A percentile compares a stretch with the other conserved stretches of the same genome.
These are phyloP conservation scores for Penicillium samsonianum DNA, from an alignment of 495 filamentous ascomycete genomes.

Conservation along the genomic window DNA sequence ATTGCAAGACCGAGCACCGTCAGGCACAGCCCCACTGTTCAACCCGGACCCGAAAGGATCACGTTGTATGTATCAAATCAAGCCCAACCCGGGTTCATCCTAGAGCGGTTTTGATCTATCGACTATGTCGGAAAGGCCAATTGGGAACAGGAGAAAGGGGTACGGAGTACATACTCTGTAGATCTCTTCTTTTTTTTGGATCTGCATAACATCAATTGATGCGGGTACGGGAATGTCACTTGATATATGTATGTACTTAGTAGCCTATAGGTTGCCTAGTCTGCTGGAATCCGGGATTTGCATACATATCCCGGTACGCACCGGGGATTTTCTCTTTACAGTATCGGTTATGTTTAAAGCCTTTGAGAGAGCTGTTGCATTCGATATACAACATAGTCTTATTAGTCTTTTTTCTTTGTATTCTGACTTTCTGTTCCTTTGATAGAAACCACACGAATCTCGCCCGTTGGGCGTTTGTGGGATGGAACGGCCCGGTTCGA, in stretches of 20 bases:
- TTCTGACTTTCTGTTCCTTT: not conserved
- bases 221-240: conserved; percentile 1
- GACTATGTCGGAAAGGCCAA: not conserved
- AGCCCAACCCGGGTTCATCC: not conserved
- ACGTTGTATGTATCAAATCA: conserved; percentile 1
- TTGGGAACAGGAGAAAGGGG: not conserved
- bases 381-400: not conserved
- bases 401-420: not conserved
- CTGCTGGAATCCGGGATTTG: conserved; percentile 9
- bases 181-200: not conserved
- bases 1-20: not conserved
- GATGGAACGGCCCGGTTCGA: conserved; percentile 9
- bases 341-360: not conserved
- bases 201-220: not conserved
- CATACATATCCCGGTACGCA: not conserved
- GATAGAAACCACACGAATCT: conserved; percentile 7
- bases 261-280: conserved; percentile 1
- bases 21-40: conserved; percentile 5
- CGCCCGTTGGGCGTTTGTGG: conserved; percentile 8
- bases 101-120: conserved; percentile 14
- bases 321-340: not conserved
- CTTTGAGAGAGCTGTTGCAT: not conserved
- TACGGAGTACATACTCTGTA: not conserved
- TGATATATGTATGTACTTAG: not conserved
- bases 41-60: conserved; percentile 1